Evolutionary conservation across 1,284 basidiomycete genomes (phyloP), one percentile per base, ranked within the genome.

Genomic region (Spongiforma sp.): DNA sequence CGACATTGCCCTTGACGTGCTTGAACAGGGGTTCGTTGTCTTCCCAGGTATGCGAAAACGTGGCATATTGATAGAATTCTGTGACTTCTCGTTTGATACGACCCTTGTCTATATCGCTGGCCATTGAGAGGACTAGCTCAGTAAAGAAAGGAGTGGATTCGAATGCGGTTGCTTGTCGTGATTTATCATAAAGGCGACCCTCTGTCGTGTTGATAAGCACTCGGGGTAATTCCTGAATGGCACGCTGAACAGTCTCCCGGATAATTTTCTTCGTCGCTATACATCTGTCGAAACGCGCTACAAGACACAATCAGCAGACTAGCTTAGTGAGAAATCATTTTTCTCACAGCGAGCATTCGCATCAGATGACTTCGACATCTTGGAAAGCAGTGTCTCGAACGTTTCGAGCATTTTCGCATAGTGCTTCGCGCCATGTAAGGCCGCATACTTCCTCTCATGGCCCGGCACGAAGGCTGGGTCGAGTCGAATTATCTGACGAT

Each of bases 1-100:
- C 64, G 15, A 50, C 7, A 11, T 54, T 26, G 15, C 6, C 39
- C 1, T 30, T 1, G 32, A 67, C 56, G 0, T 59, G 8, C 6
- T 65, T n/a, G 24, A 58, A 65, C 14, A 50, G 17, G 8, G 65
- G 65, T 41, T 65, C 65, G 15, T 43, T 26, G 1, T 50, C 28
- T 37, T 68, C 65, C 65, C 65, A 67, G 1, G 17, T 67, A 30
- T 67, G 65, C 5, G 65, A 67, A 30, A 67, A 36, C 34, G 54
- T 63, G 9, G 54, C 65, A 19, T 66, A 66, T 19, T 21, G 39
- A 15, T 41, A 41, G 39, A 17, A 41, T 6, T 41, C 39, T 19
- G 10, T 41, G 14, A 41, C 39, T 15, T 12, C 39, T 41, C 19
- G 39, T 41, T 41, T 19, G 39, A 41, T 41, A 12, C 39, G 39